Base-by-base conservation (phyloP, 108 stramenopile genomes). In the Skeletonema costatum region DNA sequence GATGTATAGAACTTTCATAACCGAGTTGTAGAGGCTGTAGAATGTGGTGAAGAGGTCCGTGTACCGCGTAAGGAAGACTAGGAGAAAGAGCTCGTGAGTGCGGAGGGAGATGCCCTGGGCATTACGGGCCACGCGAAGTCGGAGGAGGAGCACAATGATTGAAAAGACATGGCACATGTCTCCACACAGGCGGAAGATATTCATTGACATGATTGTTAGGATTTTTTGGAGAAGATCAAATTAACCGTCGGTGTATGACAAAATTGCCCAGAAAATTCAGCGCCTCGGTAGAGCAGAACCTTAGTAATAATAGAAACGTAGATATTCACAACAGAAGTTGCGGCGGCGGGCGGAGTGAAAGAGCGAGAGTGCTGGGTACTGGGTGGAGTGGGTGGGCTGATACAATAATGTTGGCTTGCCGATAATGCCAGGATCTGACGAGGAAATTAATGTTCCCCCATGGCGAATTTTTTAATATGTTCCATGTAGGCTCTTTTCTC, bases 101-200 rank as follows among this genome's bases (percentile, higher is more conserved):
- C 98, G 97, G 9, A 99, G 88, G 36, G 98, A 98, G 64, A 99
- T 96, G 16, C 99, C 94, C 71, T 88, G 86, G 33, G 98, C 99
- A 83, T 97, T 98, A 71, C 95, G 94, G 29, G 97, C 96, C 7
- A 97, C 96, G 17, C 97, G 90, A 7, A 99, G 92, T 67, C 98
- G 97, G 41, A 98, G 87, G 69, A 99, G 78, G 66, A 99, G 88
- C 64, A 99, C 90, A 59, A 98, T 87, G 78, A 99, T 99, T 86
- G 95, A 97, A 71, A 97, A 93, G 38, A 98, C 92, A 84, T 99
- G 99, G 68, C 87, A 93, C 97, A 99, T 98, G 93, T 99, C 99
- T 60, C 99, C 99, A 66, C 77, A 77, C 16, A 99, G 90, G 59
- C 99, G 98, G 86, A 95, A 95, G 53, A 93, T 84, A 69, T 95